Conservation (phyloP, 2,329 filamentous ascomycete species). For the Talaromyces sp. region DNA sequence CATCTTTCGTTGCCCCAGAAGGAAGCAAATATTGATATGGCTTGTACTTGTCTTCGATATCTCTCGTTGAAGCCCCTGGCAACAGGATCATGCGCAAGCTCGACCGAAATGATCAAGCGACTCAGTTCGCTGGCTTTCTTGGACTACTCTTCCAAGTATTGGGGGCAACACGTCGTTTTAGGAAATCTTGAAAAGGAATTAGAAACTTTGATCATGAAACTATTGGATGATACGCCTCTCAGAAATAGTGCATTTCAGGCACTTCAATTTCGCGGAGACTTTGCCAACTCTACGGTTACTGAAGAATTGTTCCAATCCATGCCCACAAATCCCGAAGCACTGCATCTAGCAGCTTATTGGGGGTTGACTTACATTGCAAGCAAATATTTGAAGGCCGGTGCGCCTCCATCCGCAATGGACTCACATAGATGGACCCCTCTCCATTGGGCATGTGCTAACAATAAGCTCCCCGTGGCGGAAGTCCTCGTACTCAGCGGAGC, state of each 20-base stretch:
- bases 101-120: background rate
- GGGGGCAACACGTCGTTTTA: background rate
- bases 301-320: background rate
- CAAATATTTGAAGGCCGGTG: background rate
- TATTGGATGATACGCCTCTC: background rate
- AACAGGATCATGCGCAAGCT: background rate
- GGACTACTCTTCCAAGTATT: background rate
- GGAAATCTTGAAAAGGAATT: background rate
- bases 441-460: background rate
- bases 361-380: background rate
- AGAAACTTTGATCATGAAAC: background rate
- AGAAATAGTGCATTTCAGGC: background rate
- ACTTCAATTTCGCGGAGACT: background rate
- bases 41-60: background rate
- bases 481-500: background rate
- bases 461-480: background rate
- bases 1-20: background rate
- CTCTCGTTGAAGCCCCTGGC: background rate
- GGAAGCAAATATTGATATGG: background rate
- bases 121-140: background rate
- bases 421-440: background rate
- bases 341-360: conserved; percentile 1
- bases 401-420: background rate
- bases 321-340: background rate
- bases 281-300: background rate